Conservation (phyloP, 2,329 filamentous ascomycete genomes). For the Sordariomycetes sp. region DNA sequence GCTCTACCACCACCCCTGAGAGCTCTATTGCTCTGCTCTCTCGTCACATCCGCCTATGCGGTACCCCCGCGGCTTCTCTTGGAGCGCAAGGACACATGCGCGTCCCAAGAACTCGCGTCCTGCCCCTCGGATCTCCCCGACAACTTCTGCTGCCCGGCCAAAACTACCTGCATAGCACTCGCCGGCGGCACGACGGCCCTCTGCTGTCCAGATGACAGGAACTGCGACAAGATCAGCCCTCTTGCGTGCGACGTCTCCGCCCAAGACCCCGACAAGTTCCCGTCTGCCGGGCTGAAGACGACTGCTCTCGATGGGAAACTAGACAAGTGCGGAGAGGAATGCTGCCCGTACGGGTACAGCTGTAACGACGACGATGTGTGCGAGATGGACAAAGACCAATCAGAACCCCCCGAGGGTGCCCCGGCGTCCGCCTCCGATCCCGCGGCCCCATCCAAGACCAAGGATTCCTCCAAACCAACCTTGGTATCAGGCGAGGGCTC, state of each 20-base stretch:
- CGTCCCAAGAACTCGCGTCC: conserved; percentile 32
- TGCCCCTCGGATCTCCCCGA: conserved; percentile 47
- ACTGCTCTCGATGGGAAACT: conserved; percentile 47
- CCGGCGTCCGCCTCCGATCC: conserved; percentile 10
- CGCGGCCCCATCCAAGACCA: conserved; percentile 6
- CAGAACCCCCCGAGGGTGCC: conserved; percentile 20
- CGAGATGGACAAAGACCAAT: conserved; percentile 39
- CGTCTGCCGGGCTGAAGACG: conserved; percentile 54
- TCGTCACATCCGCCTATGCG: conserved; percentile 27
- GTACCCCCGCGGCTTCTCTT: conserved; percentile 27
- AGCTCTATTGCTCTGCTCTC: conserved; percentile 25
- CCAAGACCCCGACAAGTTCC: conserved; percentile 48
- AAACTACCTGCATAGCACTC: conserved; percentile 46
- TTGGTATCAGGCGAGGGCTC: background rate
- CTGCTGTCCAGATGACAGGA: conserved; percentile 52
- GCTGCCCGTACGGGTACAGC: conserved; percentile 64
- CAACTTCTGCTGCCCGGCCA: conserved; percentile 55
- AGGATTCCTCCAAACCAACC: background rate
- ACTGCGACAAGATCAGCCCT: conserved; percentile 51
- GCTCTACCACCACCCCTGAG: conserved; percentile 12
- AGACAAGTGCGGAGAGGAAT: conserved; percentile 44
- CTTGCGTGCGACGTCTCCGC: conserved; percentile 53
- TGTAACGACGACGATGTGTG: conserved; percentile 42
- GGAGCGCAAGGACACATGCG: conserved; percentile 36
- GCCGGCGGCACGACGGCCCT: conserved; percentile 56